Conservation (phyloP, 306 rosid genomes). For the Macrotyloma uniflorum region DNA sequence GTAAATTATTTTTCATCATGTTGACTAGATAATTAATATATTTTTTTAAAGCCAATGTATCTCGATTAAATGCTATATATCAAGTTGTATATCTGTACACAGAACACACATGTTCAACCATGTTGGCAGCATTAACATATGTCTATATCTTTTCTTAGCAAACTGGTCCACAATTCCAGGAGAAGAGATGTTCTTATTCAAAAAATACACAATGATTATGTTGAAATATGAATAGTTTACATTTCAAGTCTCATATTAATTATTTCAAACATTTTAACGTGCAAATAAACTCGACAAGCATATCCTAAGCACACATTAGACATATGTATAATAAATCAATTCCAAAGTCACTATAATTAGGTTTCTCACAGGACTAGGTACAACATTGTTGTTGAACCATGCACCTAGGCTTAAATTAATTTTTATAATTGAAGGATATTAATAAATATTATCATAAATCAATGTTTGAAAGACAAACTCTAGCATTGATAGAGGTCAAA, state of each 20-base stretch:
- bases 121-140: not conserved
- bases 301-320: not conserved
- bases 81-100: not conserved
- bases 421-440: conserved; percentile 1
- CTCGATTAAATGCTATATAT: too few relatives aligned
- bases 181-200: not conserved
- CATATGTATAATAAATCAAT: not conserved
- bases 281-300: conserved; percentile 3
- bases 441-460: not conserved
- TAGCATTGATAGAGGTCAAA: conserved; percentile 6
- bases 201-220: not conserved
- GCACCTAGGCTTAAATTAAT: not conserved
- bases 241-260: not conserved
- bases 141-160: not conserved
- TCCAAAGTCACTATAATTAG: not conserved
- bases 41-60: too few relatives aligned
- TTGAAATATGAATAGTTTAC: not conserved
- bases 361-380: not conserved
- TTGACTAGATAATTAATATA: too few relatives aligned
- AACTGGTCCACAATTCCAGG: not conserved
- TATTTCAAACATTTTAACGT: not conserved
- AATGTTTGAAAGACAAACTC: conserved; percentile 8
- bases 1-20: too few relatives aligned
- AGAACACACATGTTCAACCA: not conserved
- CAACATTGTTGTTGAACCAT: conserved; percentile 25